Evolutionary conservation across 1,284 basidiomycete species (phyloP).

Genomic region (Heterobasidion irregulare): DNA sequence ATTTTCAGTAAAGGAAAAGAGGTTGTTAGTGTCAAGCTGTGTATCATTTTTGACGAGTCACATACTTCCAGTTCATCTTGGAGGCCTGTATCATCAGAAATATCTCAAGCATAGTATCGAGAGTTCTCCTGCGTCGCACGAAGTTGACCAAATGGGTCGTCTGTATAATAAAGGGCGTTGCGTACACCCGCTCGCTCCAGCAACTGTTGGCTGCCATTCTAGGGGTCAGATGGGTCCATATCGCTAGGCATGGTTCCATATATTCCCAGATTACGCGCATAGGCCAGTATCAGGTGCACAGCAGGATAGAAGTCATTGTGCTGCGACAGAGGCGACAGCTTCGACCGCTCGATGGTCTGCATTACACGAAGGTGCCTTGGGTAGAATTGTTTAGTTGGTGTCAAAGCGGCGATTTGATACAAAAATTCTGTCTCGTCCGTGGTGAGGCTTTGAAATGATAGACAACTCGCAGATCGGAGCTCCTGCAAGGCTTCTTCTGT

Average conservation of each 20-base stretch:
- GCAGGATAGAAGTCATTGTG: constrained; percentile 21
- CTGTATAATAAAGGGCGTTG: constrained; percentile 1
- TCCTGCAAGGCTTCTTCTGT: constrained; percentile 34
- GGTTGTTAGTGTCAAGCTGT: no score
- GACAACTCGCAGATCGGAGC: constrained; percentile 26
- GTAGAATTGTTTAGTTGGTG: constrained; percentile 28
- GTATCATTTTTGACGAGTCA: no score
- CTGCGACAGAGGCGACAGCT: constrained; percentile 21
- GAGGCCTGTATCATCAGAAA: background rate
- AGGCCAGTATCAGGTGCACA: constrained; percentile 22
- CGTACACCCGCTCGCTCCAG: constrained; percentile 8
- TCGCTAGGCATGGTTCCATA: constrained; percentile 5
- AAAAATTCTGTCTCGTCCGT: constrained; percentile 23
- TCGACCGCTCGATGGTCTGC: constrained; percentile 29
- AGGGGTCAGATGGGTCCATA: no score
- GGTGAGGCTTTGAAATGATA: constrained; percentile 28
- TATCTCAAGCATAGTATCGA: background rate
- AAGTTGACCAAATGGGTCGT: background rate
- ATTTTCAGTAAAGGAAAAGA: background rate
- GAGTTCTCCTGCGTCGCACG: background rate
- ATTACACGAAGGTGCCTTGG: constrained; percentile 28
- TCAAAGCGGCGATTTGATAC: constrained; percentile 23
- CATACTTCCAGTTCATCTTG: background rate
- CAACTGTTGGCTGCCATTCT: background rate
- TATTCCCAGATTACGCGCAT: constrained; percentile 14